Conservation (phyloP, 1,284 basidiomycete species). For the Ceratobasidium sp. region DNA sequence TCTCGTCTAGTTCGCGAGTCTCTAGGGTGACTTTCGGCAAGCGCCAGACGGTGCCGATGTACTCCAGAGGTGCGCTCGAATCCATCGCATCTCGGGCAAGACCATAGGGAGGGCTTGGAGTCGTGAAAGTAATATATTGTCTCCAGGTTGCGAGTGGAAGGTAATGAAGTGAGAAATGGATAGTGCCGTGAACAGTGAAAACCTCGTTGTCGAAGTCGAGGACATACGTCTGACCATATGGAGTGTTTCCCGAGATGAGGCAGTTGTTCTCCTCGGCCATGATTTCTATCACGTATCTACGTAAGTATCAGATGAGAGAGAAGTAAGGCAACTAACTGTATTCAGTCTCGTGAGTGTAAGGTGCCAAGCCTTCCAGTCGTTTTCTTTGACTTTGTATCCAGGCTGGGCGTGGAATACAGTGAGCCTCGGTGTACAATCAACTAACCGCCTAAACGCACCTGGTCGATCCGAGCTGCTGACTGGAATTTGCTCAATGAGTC, state of each 20-base stretch:
- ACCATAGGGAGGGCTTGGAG: too few species aligned
- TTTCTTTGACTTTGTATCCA: background rate
- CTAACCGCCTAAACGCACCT: background rate
- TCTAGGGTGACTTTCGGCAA: background rate
- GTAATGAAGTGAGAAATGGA: background rate
- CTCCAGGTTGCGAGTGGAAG: background rate
- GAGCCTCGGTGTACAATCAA: background rate
- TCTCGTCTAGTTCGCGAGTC: background rate
- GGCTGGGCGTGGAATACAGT: background rate
- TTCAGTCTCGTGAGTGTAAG: background rate
- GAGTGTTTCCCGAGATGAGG: too few species aligned
- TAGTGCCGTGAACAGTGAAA: slow-evolving; percentile 14
- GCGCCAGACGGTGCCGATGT: slow-evolving; percentile 12
- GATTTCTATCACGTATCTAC: background rate
- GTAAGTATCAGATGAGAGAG: background rate
- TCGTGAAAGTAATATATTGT: too few species aligned
- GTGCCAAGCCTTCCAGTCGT: background rate
- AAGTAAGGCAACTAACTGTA: background rate
- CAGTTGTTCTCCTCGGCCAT: slow-evolving; percentile 10
- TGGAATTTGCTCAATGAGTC: background rate
- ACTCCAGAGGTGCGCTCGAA: background rate
- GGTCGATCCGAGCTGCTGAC: background rate
- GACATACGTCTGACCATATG: too few species aligned
- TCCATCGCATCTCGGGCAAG: too few species aligned
- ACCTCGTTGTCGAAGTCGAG: slow-evolving; percentile 33